Evolutionary conservation across 2,329 filamentous ascomycete species (phyloP).

Genomic region (Trichoderma guizhouense): DNA sequence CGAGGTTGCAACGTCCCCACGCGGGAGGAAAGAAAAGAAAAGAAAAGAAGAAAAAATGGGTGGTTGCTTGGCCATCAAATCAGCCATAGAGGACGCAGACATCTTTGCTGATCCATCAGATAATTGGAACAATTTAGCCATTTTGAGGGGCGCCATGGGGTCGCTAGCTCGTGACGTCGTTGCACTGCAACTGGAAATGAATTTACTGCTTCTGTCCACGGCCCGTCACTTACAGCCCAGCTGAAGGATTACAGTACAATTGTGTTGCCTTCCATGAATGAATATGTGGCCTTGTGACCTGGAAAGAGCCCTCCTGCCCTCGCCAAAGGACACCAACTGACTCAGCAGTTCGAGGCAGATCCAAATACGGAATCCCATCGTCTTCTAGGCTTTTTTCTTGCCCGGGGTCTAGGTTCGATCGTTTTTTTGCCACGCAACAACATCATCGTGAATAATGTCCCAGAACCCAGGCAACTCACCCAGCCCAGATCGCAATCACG

Average conservation of each 20-base stretch:
- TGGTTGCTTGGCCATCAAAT: not conserved
- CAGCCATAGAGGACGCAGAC: not conserved
- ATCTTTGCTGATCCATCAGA: not conserved
- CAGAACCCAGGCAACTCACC: not conserved
- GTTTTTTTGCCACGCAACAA: slow-evolving; percentile 5
- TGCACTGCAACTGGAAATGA: not conserved
- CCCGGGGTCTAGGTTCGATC: not conserved
- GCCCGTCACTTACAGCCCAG: not conserved
- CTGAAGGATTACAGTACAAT: not conserved
- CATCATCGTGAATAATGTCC: slow-evolving; percentile 7
- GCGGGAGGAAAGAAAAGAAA: not conserved
- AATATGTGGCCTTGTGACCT: not conserved
- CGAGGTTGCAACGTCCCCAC: slow-evolving; percentile 1
- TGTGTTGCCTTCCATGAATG: not conserved
- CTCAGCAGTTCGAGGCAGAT: not conserved
- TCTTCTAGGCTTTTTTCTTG: not conserved
- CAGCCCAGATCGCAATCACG: not conserved
- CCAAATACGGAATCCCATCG: not conserved
- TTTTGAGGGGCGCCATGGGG: slow-evolving; percentile 5
- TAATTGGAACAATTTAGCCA: not conserved
- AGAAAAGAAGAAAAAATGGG: not conserved
- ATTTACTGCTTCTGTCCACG: not conserved
- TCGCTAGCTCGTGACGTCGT: slow-evolving; percentile 15
- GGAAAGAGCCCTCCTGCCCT: not conserved
- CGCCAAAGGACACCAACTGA: not conserved